Evolutionary conservation across 2,329 filamentous ascomycete species (phyloP).

Genomic region (Penicillium expansum): DNA sequence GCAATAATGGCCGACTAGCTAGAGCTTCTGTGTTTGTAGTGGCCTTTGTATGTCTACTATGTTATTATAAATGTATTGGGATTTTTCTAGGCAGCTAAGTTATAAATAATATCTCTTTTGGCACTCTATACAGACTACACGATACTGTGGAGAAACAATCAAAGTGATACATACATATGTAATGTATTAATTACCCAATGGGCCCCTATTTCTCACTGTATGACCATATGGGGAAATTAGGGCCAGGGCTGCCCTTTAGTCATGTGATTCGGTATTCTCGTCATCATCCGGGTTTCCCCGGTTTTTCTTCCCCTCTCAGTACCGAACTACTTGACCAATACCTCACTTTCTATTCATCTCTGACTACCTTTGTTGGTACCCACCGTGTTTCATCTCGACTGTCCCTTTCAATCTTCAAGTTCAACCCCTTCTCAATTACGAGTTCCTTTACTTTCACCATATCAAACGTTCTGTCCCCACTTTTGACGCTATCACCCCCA

Average conservation of each 20-base stretch:
- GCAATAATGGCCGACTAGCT: background rate
- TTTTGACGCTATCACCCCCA: slow-evolving; percentile 23
- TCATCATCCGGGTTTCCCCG: slow-evolving; percentile 15
- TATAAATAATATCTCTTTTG: background rate
- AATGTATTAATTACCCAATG: background rate
- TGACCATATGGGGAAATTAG: slow-evolving; percentile 3
- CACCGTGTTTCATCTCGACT: background rate
- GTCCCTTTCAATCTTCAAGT: background rate
- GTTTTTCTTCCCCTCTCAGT: slow-evolving; percentile 4
- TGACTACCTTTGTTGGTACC: slow-evolving; percentile 3
- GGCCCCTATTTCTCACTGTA: background rate
- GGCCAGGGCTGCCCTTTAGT: slow-evolving; percentile 7
- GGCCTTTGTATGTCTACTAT: background rate
- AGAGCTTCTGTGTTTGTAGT: background rate
- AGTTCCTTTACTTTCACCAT: background rate
- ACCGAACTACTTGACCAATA: slow-evolving; percentile 16
- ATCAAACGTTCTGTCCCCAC: slow-evolving; percentile 14
- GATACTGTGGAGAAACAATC: slow-evolving; percentile 1
- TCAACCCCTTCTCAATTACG: background rate
- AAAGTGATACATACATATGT: background rate
- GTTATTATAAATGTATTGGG: background rate
- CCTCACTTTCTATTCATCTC: slow-evolving; percentile 12
- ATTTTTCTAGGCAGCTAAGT: background rate
- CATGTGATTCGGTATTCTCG: slow-evolving; percentile 7
- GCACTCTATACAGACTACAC: background rate